Evolutionary conservation across 2,329 filamentous ascomycete species (phyloP).

Genomic region (Colletotrichum noveboracense): DNA sequence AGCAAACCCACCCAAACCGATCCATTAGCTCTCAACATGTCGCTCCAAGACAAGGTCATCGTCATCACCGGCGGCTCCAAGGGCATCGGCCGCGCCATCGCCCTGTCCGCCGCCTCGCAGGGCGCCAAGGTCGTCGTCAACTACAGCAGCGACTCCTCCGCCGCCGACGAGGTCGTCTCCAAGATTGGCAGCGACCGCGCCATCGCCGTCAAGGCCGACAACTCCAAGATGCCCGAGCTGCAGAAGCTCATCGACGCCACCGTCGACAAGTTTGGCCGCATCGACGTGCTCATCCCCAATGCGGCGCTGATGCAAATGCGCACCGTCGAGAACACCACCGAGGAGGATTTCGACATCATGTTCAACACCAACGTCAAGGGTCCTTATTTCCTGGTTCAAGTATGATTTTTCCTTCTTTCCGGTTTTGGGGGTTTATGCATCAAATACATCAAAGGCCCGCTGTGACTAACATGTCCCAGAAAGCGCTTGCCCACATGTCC

Average conservation of each 20-base stretch:
- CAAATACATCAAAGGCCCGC: neutral
- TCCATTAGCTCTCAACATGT: conserved; percentile 22
- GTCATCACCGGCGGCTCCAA: conserved; percentile 62
- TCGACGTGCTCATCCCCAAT: conserved; percentile 65
- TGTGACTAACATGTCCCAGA: conserved; percentile 36
- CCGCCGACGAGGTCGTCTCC: conserved; percentile 51
- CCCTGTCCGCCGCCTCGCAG: conserved; percentile 59
- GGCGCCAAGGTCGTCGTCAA: conserved; percentile 65
- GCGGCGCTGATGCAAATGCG: conserved; percentile 57
- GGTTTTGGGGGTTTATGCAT: neutral
- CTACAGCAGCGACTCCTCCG: conserved; percentile 52
- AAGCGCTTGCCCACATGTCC: conserved; percentile 56
- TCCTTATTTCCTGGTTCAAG: conserved; percentile 56
- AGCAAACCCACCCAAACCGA: neutral
- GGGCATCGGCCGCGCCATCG: conserved; percentile 65
- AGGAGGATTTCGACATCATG: conserved; percentile 53
- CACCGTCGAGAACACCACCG: conserved; percentile 53
- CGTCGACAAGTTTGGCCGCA: conserved; percentile 54
- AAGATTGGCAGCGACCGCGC: conserved; percentile 52
- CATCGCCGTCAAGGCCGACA: conserved; percentile 62
- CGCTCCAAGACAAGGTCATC: conserved; percentile 43
- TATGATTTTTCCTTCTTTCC: conserved; percentile 10
- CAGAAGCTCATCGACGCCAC: conserved; percentile 53
- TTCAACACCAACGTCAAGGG: conserved; percentile 64
- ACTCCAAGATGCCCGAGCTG: conserved; percentile 48